A percentile compares a stretch with the other conserved stretches of the same genome.
Evolutionary conservation across 345 rosid species (phyloP).

Genomic region (Hibiscus trionum): DNA sequence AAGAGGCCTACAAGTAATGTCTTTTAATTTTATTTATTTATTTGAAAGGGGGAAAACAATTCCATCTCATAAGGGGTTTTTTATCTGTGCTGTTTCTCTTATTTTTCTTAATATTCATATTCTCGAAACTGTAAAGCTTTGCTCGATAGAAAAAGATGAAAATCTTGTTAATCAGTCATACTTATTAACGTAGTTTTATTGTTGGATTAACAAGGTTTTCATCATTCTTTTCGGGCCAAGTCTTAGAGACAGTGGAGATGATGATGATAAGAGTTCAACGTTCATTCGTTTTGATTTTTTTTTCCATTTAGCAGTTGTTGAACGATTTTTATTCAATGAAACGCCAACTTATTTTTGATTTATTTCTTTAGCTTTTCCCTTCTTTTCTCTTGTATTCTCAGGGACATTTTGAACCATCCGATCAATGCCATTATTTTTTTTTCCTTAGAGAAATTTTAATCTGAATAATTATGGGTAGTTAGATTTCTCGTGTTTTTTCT

Average conservation of each 20-base stretch:
- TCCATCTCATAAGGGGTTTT: conserved; percentile 7
- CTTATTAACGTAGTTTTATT: not conserved
- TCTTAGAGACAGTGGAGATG: conserved; percentile 9
- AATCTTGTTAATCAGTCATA: not conserved
- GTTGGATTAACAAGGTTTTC: not conserved
- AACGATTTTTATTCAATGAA: not conserved
- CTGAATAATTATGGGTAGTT: too few relatives aligned
- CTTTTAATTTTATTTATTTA: not conserved
- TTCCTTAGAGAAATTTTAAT: too few relatives aligned
- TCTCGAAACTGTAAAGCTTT: not conserved
- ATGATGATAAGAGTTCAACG: conserved; percentile 12
- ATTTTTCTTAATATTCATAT: conserved; percentile 6
- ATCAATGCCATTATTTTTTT: not conserved
- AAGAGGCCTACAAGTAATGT: conserved; percentile 3
- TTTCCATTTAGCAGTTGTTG: not conserved
- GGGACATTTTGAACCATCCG: not conserved
- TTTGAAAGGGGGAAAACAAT: not conserved
- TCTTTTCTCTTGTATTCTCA: not conserved
- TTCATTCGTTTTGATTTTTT: conserved; percentile 10
- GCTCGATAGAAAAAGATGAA: not conserved
- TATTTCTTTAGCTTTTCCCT: not conserved
- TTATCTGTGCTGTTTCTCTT: not conserved
- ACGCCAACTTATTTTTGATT: not conserved
- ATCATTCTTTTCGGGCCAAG: not conserved
- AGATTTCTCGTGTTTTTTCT: too few relatives aligned